Conservation (phyloP, 148 eudicot species). For the Rhododendron williamsianum region DNA sequence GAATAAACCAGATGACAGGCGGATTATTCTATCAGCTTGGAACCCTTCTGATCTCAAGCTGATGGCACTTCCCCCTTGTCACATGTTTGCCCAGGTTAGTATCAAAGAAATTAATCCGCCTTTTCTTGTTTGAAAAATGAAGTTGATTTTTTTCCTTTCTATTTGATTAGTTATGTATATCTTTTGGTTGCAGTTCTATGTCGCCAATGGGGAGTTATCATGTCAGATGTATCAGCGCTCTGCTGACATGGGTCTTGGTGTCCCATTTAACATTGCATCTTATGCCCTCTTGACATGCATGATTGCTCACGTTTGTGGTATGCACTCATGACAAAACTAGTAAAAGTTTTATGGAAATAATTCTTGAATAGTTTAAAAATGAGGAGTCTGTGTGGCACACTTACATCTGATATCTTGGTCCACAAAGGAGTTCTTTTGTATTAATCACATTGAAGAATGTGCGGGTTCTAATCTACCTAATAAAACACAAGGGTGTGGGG, state of each 20-base stretch:
- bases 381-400: not conserved
- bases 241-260: conserved; percentile 97
- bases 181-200: conserved; percentile 63
- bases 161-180: not conserved
- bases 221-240: conserved; percentile 99
- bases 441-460: not conserved
- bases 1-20: conserved; percentile 83
- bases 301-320: conserved; percentile 98
- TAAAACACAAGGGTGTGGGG: too few relatives aligned
- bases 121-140: not conserved
- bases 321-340: conserved; percentile 15
- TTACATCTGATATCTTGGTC: not conserved
- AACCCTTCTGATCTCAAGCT: conserved; percentile 80
- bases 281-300: conserved; percentile 84
- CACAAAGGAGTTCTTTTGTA: not conserved
- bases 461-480: not conserved
- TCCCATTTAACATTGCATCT: conserved; percentile 94
- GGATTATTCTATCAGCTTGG: conserved; percentile 94
- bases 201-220: conserved; percentile 83
- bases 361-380: not conserved
- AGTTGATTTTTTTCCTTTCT: not conserved
- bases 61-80: conserved; percentile 98
- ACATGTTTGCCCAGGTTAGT: conserved; percentile 79
- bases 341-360: not conserved
- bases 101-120: not conserved